These are phyloP conservation scores for Rhodotorula sp. DNA, from an alignment of 1,284 basidiomycete species.

Conservation along the genomic window DNA sequence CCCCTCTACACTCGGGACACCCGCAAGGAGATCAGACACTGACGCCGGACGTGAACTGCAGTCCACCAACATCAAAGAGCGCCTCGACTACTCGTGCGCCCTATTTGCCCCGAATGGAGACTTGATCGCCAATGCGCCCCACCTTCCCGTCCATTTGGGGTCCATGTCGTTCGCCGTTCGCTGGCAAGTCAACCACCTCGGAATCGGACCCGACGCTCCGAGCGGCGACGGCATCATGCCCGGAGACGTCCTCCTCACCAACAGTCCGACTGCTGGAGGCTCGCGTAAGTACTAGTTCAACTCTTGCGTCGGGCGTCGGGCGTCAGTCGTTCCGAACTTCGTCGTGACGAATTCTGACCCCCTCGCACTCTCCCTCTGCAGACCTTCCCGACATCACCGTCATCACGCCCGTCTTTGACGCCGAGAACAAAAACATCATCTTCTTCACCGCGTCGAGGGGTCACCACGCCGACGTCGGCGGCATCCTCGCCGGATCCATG, in stretches of 20 bases:
- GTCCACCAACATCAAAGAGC: constrained; percentile 59
- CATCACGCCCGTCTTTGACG: constrained; percentile 78
- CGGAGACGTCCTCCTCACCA: constrained; percentile 55
- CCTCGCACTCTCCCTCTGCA: constrained; percentile 38
- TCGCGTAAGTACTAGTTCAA: constrained; percentile 44
- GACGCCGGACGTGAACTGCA: constrained; percentile 43
- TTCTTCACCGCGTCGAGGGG: constrained; percentile 90
- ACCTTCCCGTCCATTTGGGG: constrained; percentile 63
- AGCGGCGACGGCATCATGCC: constrained; percentile 45
- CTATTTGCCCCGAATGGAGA: constrained; percentile 86
- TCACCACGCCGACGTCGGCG: constrained; percentile 61
- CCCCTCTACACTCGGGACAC: constrained; percentile 5
- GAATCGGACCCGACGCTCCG: constrained; percentile 51
- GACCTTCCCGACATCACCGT: constrained; percentile 46
- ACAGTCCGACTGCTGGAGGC: constrained; percentile 55
- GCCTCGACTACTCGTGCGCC: constrained; percentile 60
- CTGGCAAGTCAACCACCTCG: constrained; percentile 46
- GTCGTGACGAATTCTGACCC: too few relatives aligned
- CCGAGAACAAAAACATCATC: constrained; percentile 62
- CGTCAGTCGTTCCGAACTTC: too few relatives aligned
- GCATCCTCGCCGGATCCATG: constrained; percentile 75
- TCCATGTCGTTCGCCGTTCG: constrained; percentile 38
- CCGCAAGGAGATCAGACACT: background rate
- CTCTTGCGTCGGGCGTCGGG: too few relatives aligned
- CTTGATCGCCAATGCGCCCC: constrained; percentile 78